Evolutionary conservation across 306 rosid genomes (phyloP).

Genomic region (Biancaea sappan): DNA sequence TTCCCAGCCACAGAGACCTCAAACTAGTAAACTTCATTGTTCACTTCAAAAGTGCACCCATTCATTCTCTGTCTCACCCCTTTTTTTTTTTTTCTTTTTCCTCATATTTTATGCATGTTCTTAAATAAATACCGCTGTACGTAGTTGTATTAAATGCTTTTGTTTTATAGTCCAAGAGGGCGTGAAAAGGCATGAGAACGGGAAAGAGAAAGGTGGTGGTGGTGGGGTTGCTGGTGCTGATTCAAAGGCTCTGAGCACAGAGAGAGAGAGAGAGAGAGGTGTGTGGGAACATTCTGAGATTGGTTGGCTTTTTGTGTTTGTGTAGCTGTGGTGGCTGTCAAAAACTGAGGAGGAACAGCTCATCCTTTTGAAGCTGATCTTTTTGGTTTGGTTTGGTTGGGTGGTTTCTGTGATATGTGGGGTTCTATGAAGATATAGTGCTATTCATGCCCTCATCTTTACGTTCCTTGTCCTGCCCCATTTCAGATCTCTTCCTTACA

Average conservation of each 20-base stretch:
- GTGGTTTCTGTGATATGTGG: constrained; percentile 46
- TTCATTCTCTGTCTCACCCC: not conserved
- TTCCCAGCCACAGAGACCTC: not conserved
- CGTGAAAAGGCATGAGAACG: constrained; percentile 10
- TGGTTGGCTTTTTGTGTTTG: constrained; percentile 73
- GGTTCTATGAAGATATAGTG: constrained; percentile 47
- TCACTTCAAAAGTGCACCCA: not conserved
- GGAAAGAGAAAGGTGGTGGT: constrained; percentile 33
- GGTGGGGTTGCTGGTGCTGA: constrained; percentile 66
- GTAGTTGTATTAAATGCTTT: constrained; percentile 21
- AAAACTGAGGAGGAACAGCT: constrained; percentile 68
- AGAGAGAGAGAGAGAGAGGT: constrained; percentile 24
- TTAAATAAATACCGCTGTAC: not conserved
- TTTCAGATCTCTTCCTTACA: constrained; percentile 36
- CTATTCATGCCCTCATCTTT: constrained; percentile 39
- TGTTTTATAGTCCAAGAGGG: constrained; percentile 4
- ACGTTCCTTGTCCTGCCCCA: constrained; percentile 45
- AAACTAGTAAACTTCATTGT: constrained; percentile 6
- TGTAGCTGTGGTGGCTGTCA: constrained; percentile 78
- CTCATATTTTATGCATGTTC: too few relatives aligned
- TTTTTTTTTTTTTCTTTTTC: not conserved
- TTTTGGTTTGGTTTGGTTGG: constrained; percentile 49
- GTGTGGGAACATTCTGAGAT: constrained; percentile 67
- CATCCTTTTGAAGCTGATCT: constrained; percentile 55
- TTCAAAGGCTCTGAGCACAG: constrained; percentile 57